Evolutionary conservation across 148 eudicot species (phyloP).

Genomic region (Chenopodium quinoa): DNA sequence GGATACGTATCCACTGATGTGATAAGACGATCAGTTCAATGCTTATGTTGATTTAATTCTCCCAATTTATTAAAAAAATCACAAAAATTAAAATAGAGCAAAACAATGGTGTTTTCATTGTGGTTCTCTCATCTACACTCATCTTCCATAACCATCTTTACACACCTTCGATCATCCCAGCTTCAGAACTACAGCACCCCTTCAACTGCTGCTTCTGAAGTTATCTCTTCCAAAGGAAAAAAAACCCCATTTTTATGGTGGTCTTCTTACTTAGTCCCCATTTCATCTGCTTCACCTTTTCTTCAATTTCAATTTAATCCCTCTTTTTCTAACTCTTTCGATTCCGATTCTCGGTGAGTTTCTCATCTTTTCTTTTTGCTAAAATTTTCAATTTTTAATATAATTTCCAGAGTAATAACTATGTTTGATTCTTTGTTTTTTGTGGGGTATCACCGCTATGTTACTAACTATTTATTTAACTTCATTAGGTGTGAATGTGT

Average conservation of each 20-base stretch:
- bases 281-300: constrained; percentile 50
- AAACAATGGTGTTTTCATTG: constrained; percentile 39
- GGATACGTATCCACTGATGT: too few relatives aligned
- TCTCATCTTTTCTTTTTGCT: not conserved
- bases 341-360: constrained; percentile 35
- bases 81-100: too few relatives aligned
- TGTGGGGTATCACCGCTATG: too few relatives aligned
- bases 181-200: constrained; percentile 11
- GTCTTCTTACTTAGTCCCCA: constrained; percentile 32
- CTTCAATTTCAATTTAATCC: constrained; percentile 27
- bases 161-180: constrained; percentile 27
- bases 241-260: constrained; percentile 34
- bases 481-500: too few relatives aligned
- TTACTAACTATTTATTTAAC: too few relatives aligned
- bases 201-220: constrained; percentile 14
- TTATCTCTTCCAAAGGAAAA: constrained; percentile 1
- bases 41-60: too few relatives aligned
- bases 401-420: not conserved
- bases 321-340: constrained; percentile 42
- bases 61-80: too few relatives aligned
- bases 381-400: not conserved
- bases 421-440: too few relatives aligned
- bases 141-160: constrained; percentile 41
- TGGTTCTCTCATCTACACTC: constrained; percentile 57
- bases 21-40: too few relatives aligned